These are phyloP conservation scores for Eimeria necatrix DNA, from an alignment of 169 alveolate genomes.

Conservation along the genomic window DNA sequence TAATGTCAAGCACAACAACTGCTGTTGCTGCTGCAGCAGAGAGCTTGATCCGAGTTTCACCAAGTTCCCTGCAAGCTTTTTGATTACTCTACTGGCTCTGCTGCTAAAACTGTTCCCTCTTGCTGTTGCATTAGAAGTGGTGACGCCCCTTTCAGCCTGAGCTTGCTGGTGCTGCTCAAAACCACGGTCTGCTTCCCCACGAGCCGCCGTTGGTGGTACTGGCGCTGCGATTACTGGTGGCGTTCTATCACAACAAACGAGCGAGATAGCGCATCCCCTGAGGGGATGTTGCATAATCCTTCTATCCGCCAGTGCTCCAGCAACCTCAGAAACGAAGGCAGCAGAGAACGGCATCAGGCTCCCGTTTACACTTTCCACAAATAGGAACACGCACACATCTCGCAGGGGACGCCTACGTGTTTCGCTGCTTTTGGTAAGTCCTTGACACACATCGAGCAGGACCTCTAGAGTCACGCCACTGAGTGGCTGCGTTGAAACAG, in stretches of 20 bases:
- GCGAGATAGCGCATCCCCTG: not conserved
- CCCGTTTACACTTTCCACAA: slow-evolving; percentile 3
- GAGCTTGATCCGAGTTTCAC: not conserved
- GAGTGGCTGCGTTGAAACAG: slow-evolving; percentile 22
- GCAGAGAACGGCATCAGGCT: slow-evolving; percentile 18
- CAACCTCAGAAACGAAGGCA: slow-evolving; percentile 40
- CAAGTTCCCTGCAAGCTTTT: not conserved
- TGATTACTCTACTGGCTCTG: not conserved
- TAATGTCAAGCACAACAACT: not conserved
- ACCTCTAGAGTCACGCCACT: not conserved
- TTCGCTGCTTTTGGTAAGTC: slow-evolving; percentile 16
- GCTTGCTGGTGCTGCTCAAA: slow-evolving; percentile 12
- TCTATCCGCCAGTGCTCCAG: slow-evolving; percentile 1
- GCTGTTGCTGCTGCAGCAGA: slow-evolving; percentile 4
- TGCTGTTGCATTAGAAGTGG: not conserved
- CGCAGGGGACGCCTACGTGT: not conserved
- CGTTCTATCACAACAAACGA: slow-evolving; percentile 17
- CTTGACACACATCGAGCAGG: slow-evolving; percentile 4
- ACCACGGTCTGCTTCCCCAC: not conserved
- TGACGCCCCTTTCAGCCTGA: no score
- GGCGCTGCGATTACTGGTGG: not conserved
- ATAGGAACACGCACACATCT: not conserved
- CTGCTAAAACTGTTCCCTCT: slow-evolving; percentile 46
- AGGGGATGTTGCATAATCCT: not conserved
- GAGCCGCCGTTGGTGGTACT: not conserved